phyloP scores from a whole-genome alignment of 176 grass and related monocot species.

The Luzula sylvatica region DNA sequence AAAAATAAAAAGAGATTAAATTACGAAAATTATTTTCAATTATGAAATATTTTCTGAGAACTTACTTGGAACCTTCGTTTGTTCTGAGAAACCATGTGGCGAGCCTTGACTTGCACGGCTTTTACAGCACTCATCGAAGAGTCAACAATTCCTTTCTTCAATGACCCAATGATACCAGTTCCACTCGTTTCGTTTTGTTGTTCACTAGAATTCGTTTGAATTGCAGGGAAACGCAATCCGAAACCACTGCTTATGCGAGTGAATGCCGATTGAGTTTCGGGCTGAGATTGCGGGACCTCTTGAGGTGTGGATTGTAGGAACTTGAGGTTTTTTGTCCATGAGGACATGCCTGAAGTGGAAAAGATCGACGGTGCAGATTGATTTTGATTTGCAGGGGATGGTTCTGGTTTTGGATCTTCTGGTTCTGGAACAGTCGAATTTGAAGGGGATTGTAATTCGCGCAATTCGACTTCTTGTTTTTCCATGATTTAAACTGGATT shows the following conservation, averaged over 20 bases:
- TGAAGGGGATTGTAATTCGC: slow-evolving; percentile 15
- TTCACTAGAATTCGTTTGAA: slow-evolving; percentile 19
- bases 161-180: slow-evolving; percentile 52
- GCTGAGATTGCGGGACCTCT: slow-evolving; percentile 31
- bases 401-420: slow-evolving; percentile 33
- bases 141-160: slow-evolving; percentile 88
- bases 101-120: slow-evolving; percentile 97
- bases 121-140: slow-evolving; percentile 95
- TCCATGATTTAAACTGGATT: slow-evolving; percentile 12
- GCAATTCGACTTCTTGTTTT: slow-evolving; percentile 48
- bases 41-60: background rate
- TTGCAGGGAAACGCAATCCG: slow-evolving; percentile 66
- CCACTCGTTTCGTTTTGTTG: slow-evolving; percentile 49
- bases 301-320: slow-evolving; percentile 47
- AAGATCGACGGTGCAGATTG: slow-evolving; percentile 9
- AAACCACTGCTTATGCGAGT: slow-evolving; percentile 71
- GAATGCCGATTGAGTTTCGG: slow-evolving; percentile 53
- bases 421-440: slow-evolving; percentile 27
- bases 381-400: slow-evolving; percentile 8
- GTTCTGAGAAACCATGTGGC: slow-evolving; percentile 97
- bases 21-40: background rate
- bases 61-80: slow-evolving; percentile 86
- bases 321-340: slow-evolving; percentile 87
- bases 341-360: slow-evolving; percentile 48
- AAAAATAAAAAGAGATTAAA: slow-evolving; percentile 21